A percentile compares a stretch with the other conserved stretches of the same genome.
Evolutionary conservation across 1,139 yeast genomes (phyloP).

Genomic region (Arxiozyma bovina): DNA sequence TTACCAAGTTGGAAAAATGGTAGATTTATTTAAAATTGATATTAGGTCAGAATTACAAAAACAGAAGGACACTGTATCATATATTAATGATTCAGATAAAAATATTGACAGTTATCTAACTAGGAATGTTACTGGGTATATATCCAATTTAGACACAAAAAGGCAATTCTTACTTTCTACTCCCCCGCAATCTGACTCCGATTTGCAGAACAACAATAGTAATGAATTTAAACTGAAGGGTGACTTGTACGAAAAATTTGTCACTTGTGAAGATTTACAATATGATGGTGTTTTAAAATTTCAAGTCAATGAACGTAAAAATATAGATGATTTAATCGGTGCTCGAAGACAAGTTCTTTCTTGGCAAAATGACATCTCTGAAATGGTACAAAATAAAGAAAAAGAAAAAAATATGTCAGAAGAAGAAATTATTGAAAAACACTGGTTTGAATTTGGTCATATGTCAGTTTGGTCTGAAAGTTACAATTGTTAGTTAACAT

Average conservation of each 20-base stretch:
- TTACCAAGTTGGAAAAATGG: neutral
- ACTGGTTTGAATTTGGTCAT: slow-evolving; percentile 19
- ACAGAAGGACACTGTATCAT: neutral
- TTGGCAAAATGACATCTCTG: neutral
- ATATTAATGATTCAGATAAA: neutral
- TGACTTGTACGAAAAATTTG: neutral
- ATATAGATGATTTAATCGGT: neutral
- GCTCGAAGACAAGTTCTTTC: neutral
- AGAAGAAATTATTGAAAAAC: slow-evolving; percentile 10
- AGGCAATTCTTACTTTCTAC: neutral
- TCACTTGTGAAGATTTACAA: slow-evolving; percentile 1
- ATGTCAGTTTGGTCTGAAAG: slow-evolving; percentile 19
- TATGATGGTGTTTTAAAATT: neutral
- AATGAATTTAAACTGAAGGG: neutral
- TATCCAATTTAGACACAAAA: neutral
- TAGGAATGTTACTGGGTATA: neutral
- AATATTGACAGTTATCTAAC: neutral
- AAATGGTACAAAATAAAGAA: neutral
- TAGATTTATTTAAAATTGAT: neutral
- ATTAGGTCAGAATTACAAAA: neutral
- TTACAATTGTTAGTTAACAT: slow-evolving; percentile 16
- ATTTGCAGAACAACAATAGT: neutral
- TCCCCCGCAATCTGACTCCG: neutral
- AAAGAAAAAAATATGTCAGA: slow-evolving; percentile 8
- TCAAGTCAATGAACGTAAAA: neutral